Base-by-base conservation (phyloP, 2,329 filamentous ascomycete species). In the Epichloe uncinata region DNA sequence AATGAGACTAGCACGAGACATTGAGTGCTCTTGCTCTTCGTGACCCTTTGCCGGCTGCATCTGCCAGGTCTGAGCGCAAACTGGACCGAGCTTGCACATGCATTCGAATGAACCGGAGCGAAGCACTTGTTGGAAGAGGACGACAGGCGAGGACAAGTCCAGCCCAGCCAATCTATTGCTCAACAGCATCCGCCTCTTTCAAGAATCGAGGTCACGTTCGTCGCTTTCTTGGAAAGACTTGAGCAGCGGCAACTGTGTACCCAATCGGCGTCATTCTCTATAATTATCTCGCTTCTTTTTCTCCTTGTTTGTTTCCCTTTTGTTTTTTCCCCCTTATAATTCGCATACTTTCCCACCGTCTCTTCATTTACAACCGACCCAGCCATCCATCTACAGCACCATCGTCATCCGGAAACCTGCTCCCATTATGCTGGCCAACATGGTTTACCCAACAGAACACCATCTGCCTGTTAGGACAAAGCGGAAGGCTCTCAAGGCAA, bases 381-480 rank as follows among this genome's bases (percentile, higher is more conserved):
- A 30, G 33, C 15, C 41, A 20, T 47, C 18, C 30, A 42, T 45
- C 18, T 35, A 5, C 35, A 33, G 18, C 26, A 30, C 35, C 35
- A 43, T 30, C 13, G 41, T 38, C 26, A 30, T 48, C 13, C 50
- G 37, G 11, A 43, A 18, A 22, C 46, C 43, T 30, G 30, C 46
- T 26, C 13, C 12, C 48, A 49, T 22, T 13, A 53, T 56, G 54
- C 40, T 54, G 33, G 48, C 35, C n/a, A 50, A 47, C 4, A 51
- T 50, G 47, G 50, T 35, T 41, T 51, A 48, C 22, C 49, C 48
- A 47, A 36, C 40, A 16, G 42, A 51, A 35, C 45, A 51, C 45
- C 48, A 40, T 9, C 42, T 50, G 42, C 35, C 51, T 22, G 44
- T 37, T 30, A 34, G 26, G 30, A 13, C 48, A 45, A 46, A 42